Evolutionary conservation across 2,329 filamentous ascomycete genomes (phyloP).

Genomic region (Clonostachys chloroleuca): DNA sequence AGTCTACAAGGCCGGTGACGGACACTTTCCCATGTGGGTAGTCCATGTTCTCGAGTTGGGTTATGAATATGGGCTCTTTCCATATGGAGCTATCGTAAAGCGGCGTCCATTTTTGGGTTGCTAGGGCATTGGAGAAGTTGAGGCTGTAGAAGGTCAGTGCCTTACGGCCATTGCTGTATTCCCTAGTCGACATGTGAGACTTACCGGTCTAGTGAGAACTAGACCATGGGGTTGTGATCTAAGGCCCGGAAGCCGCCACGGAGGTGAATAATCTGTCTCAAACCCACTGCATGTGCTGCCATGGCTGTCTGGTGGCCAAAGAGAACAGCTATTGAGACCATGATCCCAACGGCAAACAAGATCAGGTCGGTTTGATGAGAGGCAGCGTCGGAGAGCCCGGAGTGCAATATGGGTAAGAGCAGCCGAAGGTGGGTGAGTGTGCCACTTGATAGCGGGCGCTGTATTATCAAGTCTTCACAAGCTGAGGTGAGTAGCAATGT

Average conservation of each 20-base stretch:
- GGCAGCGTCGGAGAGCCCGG: neutral
- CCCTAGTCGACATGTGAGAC: no score
- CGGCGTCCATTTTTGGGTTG: no score
- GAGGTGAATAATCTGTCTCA: neutral
- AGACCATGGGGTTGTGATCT: neutral
- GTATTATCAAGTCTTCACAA: constrained; percentile 1
- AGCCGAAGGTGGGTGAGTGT: neutral
- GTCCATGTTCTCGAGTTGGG: no score
- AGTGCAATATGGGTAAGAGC: neutral
- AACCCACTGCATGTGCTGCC: neutral
- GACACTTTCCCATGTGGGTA: no score
- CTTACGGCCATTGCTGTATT: no score
- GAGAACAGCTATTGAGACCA: constrained; percentile 1
- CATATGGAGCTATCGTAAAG: no score
- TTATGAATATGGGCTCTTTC: no score
- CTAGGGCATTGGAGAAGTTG: no score
- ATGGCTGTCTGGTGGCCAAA: constrained; percentile 1
- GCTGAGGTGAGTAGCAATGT: neutral
- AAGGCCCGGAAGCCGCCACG: neutral
- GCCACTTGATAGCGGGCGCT: neutral
- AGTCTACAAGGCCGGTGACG: no score
- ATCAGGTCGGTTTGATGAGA: neutral
- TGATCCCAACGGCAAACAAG: constrained; percentile 1
- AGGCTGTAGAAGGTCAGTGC: no score
- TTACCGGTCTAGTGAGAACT: neutral